These are phyloP conservation scores for Aspergillus mulundensis DNA, from an alignment of 495 filamentous ascomycete species.

Conservation along the genomic window DNA sequence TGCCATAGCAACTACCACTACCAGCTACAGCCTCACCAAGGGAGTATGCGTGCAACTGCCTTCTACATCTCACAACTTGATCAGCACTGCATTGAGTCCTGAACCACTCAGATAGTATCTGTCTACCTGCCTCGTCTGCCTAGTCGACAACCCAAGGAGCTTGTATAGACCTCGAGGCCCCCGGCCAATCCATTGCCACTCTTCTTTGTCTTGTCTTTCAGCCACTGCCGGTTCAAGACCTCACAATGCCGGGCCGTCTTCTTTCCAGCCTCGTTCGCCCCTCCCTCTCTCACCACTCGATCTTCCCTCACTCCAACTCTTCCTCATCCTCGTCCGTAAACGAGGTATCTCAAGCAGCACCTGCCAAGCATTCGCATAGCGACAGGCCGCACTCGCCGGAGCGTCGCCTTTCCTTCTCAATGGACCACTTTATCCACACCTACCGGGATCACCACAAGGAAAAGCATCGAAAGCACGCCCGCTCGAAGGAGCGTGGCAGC, in stretches of 20 bases:
- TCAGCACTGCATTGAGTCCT: slow-evolving; percentile 30
- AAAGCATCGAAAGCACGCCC: slow-evolving; percentile 37
- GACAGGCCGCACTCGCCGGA: slow-evolving; percentile 40
- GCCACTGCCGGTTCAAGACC: neutral
- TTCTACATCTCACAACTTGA: slow-evolving; percentile 20
- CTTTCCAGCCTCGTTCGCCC: slow-evolving; percentile 44
- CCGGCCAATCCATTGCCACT: neutral
- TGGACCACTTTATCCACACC: slow-evolving; percentile 46
- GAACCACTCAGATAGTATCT: slow-evolving; percentile 13
- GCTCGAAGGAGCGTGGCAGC: slow-evolving; percentile 37
- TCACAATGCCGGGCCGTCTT: slow-evolving; percentile 45
- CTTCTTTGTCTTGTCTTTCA: neutral
- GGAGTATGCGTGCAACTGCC: slow-evolving; percentile 30
- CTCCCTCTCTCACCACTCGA: slow-evolving; percentile 34
- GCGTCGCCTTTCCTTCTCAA: slow-evolving; percentile 40
- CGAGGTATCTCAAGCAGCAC: slow-evolving; percentile 12
- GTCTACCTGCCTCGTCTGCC: neutral
- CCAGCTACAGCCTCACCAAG: slow-evolving; percentile 1
- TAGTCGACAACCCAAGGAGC: neutral
- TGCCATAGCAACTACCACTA: neutral
- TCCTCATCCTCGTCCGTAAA: slow-evolving; percentile 44
- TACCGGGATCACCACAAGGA: slow-evolving; percentile 44
- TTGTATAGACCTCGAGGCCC: neutral
- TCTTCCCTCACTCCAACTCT: slow-evolving; percentile 36
- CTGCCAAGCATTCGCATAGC: slow-evolving; percentile 25